Evolutionary conservation across 371 early-diverging fungal species (phyloP).

Genomic region (Apophysomyces elegans): DNA sequence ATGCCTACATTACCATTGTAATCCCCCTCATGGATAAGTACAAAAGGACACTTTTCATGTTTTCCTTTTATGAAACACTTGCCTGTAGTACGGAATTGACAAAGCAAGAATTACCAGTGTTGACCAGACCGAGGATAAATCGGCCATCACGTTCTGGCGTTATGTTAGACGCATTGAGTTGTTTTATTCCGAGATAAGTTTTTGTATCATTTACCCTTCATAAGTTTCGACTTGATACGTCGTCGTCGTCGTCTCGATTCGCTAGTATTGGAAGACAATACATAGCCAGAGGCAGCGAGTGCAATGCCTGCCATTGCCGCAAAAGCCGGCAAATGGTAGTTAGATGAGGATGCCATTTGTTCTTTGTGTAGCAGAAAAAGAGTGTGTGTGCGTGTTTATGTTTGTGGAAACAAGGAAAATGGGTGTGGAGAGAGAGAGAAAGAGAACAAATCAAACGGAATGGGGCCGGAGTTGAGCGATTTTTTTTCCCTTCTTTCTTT

Average conservation of each 20-base stretch:
- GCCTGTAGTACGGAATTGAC: slow-evolving; percentile 89
- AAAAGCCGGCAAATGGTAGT: slow-evolving; percentile 52
- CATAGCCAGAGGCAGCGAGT: slow-evolving; percentile 52
- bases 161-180: no score
- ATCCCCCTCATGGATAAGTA: no score
- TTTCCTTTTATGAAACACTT: background rate
- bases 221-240: slow-evolving; percentile 45
- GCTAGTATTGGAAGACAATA: slow-evolving; percentile 30
- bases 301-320: slow-evolving; percentile 55
- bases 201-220: slow-evolving; percentile 30
- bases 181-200: background rate
- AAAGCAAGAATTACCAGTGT: slow-evolving; percentile 91
- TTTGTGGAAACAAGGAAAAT: no score
- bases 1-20: slow-evolving; percentile 38
- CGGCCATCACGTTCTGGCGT: slow-evolving; percentile 45
- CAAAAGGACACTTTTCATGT: no score
- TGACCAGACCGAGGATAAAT: slow-evolving; percentile 72
- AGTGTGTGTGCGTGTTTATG: no score
- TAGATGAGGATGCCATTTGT: slow-evolving; percentile 40
- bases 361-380: background rate
- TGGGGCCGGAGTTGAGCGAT: background rate
- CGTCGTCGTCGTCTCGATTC: slow-evolving; percentile 44
- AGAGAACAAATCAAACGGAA: slow-evolving; percentile 1
- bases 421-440: no score
- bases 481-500: slow-evolving; percentile 13